Evolutionary conservation across 2,329 filamentous ascomycete genomes (phyloP).

Genomic region (Colletotrichum agaves): DNA sequence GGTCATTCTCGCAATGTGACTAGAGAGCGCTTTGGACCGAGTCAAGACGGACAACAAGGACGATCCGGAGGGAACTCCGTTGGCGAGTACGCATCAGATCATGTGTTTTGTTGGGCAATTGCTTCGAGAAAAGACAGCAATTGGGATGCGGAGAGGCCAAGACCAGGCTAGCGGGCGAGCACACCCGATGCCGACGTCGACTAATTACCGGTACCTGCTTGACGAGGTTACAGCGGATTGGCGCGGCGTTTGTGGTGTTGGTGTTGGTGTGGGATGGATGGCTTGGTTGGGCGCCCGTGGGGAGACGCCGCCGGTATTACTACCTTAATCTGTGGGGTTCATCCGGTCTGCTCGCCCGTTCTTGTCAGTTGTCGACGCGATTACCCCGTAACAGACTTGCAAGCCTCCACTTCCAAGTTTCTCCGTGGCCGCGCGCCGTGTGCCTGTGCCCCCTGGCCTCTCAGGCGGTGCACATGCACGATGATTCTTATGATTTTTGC

Average conservation of each 20-base stretch:
- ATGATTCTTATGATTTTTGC: background rate
- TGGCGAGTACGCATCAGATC: background rate
- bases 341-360: background rate
- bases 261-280: background rate
- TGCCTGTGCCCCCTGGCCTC: background rate
- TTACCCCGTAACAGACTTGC: background rate
- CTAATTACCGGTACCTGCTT: conserved; percentile 29
- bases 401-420: conserved; percentile 9
- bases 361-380: background rate
- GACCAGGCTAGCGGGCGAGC: conserved; percentile 4
- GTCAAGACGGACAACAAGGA: conserved; percentile 2
- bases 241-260: conserved; percentile 3
- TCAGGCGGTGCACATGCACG: background rate
- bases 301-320: background rate
- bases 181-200: conserved; percentile 12
- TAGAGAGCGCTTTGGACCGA: conserved; percentile 23
- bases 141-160: conserved; percentile 24
- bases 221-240: conserved; percentile 26
- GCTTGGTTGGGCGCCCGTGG: conserved; percentile 14
- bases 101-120: background rate
- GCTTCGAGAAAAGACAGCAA: background rate
- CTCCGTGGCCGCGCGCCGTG: conserved; percentile 16
- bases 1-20: background rate
- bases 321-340: conserved; percentile 29
- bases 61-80: conserved; percentile 2